Evolutionary conservation across 495 filamentous ascomycete genomes (phyloP).

Genomic region (Paragyromitra xinjiangensis): DNA sequence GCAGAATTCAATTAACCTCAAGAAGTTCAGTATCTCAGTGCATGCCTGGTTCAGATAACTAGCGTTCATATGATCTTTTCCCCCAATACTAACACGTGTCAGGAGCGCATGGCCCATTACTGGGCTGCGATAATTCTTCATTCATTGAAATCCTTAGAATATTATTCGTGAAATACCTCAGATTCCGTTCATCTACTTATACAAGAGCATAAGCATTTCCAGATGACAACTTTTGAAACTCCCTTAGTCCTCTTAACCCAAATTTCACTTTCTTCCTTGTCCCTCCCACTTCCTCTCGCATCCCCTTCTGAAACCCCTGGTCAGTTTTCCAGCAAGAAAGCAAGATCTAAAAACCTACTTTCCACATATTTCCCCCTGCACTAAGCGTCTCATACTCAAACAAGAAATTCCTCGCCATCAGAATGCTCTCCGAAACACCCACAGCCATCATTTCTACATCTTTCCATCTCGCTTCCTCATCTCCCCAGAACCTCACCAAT

Average conservation of each 20-base stretch:
- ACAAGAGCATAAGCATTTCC: neutral
- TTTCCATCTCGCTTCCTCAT: slow-evolving; percentile 4
- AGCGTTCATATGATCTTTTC: neutral
- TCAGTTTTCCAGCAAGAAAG: neutral
- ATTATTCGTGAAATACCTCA: neutral
- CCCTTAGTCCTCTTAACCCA: neutral
- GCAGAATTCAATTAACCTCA: neutral
- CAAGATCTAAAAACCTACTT: slow-evolving; percentile 5
- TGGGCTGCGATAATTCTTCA: neutral
- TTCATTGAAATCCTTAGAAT: neutral
- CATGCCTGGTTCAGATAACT: neutral
- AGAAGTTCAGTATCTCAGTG: neutral
- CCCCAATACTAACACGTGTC: neutral
- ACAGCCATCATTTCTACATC: neutral
- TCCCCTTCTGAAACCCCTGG: neutral
- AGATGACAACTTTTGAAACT: neutral
- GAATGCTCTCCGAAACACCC: neutral
- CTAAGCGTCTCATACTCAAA: neutral
- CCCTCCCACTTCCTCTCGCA: neutral
- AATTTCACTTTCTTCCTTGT: neutral
- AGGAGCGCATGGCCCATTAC: neutral
- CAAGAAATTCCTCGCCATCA: neutral
- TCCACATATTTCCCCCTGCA: neutral
- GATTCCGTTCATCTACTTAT: neutral
- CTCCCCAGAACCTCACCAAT: slow-evolving; percentile 4